A percentile compares a stretch with the other conserved stretches of the same genome.
Conservation (phyloP, 805 yeast genomes). For the Candida sphagnicola region DNA sequence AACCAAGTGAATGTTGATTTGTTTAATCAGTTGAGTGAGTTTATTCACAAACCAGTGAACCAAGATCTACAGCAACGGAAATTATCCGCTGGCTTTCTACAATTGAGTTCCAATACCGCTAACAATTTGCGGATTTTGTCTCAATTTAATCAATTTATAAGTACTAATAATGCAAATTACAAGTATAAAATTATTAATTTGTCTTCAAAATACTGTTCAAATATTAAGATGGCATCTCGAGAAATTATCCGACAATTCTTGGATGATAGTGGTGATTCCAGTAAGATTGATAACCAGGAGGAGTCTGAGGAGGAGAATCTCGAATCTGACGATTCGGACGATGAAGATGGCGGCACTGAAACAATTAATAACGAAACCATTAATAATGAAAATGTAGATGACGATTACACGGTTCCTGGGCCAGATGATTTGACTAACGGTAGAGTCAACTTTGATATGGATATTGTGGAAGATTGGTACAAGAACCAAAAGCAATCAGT, state of each 20-base stretch:
- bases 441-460: constrained; percentile 32
- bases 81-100: constrained; percentile 31
- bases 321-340: constrained; percentile 7
- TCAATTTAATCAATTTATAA: constrained; percentile 23
- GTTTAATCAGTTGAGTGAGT: constrained; percentile 22
- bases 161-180: constrained; percentile 2
- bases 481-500: neutral
- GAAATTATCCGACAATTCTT: constrained; percentile 31
- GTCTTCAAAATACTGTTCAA: constrained; percentile 28
- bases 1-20: constrained; percentile 29
- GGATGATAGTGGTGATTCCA: constrained; percentile 6
- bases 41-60: constrained; percentile 14
- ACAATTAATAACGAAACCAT: constrained; percentile 15
- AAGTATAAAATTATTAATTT: constrained; percentile 22
- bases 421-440: constrained; percentile 12
- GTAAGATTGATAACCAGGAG: constrained; percentile 5
- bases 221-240: constrained; percentile 29
- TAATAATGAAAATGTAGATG: constrained; percentile 12
- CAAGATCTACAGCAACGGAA: constrained; percentile 8
- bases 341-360: constrained; percentile 11
- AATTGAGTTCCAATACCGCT: constrained; percentile 37
- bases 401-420: constrained; percentile 3
- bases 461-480: constrained; percentile 31
- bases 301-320: constrained; percentile 4
- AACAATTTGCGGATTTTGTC: constrained; percentile 35